phyloP scores from a whole-genome alignment of 2,329 filamentous ascomycete species.

The Aurifilum marmelostoma region DNA sequence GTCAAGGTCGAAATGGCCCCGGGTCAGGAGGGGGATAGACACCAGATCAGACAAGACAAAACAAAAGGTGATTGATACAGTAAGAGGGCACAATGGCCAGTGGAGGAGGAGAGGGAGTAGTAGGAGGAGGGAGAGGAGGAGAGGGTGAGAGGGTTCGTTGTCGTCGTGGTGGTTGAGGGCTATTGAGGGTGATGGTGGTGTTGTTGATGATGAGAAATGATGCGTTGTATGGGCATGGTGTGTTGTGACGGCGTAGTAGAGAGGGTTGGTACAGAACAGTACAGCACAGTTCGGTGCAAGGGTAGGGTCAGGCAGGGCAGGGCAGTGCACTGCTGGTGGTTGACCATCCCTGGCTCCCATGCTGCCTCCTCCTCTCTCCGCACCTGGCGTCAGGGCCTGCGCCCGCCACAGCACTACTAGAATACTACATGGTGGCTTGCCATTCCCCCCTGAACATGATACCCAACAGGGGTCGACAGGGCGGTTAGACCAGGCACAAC shows the following conservation, averaged over 20 bases:
- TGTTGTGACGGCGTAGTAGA: background rate
- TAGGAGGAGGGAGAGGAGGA: background rate
- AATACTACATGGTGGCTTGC: background rate
- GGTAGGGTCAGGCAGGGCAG: background rate
- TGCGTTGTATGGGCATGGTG: slow-evolving; percentile 1
- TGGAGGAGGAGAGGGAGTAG: no score
- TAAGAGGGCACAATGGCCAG: background rate
- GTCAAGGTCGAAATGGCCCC: slow-evolving; percentile 1
- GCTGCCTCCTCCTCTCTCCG: background rate
- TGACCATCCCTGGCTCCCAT: background rate
- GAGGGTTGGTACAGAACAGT: background rate
- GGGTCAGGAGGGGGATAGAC: background rate
- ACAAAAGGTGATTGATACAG: background rate
- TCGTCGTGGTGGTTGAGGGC: background rate
- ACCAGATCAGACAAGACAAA: background rate
- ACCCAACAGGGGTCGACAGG: background rate
- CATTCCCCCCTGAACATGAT: background rate
- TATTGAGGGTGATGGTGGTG: background rate
- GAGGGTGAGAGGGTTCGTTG: background rate
- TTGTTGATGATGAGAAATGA: background rate
- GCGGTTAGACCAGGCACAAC: slow-evolving; percentile 4
- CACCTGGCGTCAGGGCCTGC: background rate
- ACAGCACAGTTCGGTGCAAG: slow-evolving; percentile 7
- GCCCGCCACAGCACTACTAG: background rate
- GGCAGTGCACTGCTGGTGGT: background rate